Conservation (phyloP, 78 protist genomes). For the Thecamonas trahens region DNA sequence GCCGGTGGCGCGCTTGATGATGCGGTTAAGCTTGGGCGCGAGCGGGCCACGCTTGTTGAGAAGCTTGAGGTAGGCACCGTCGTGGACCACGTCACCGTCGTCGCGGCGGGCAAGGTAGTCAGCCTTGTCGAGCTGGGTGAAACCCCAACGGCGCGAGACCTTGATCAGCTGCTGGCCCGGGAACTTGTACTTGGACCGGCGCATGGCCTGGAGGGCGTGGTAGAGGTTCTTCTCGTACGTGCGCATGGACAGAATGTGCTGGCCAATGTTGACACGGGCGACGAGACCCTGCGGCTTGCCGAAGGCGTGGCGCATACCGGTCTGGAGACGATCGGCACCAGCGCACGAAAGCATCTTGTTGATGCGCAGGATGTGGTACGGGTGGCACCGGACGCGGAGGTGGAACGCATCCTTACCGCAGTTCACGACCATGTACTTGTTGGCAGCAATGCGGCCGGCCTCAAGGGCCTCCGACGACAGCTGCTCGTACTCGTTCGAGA, state of each 20-base stretch:
- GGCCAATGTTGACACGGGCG: slow-evolving; percentile 98
- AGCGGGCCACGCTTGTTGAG: slow-evolving; percentile 69
- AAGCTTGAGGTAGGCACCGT: slow-evolving; percentile 72
- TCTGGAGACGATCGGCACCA: slow-evolving; percentile 99
- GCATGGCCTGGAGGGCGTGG: slow-evolving; percentile 91
- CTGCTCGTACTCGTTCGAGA: slow-evolving; percentile 97
- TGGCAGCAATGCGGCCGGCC: slow-evolving; percentile 98
- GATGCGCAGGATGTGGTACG: slow-evolving; percentile 99
- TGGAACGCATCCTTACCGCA: slow-evolving; percentile 97
- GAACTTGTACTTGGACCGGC: slow-evolving; percentile 97
- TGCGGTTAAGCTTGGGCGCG: neutral
- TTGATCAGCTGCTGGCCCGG: slow-evolving; percentile 97
- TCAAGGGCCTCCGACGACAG: slow-evolving; percentile 97
- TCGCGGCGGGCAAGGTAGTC: slow-evolving; percentile 62
- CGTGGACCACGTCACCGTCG: slow-evolving; percentile 58
- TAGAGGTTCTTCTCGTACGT: slow-evolving; percentile 55
- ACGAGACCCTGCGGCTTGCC: slow-evolving; percentile 97
- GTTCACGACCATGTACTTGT: slow-evolving; percentile 95
- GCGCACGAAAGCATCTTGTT: slow-evolving; percentile 99
- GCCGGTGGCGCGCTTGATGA: too few species aligned
- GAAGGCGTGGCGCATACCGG: slow-evolving; percentile 99
- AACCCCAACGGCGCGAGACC: slow-evolving; percentile 95
- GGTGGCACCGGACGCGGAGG: slow-evolving; percentile 98
- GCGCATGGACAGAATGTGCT: slow-evolving; percentile 95
- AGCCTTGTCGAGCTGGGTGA: slow-evolving; percentile 84